phyloP scores from a whole-genome alignment of 768 basidiomycete species.

The Podaxis sp. region DNA sequence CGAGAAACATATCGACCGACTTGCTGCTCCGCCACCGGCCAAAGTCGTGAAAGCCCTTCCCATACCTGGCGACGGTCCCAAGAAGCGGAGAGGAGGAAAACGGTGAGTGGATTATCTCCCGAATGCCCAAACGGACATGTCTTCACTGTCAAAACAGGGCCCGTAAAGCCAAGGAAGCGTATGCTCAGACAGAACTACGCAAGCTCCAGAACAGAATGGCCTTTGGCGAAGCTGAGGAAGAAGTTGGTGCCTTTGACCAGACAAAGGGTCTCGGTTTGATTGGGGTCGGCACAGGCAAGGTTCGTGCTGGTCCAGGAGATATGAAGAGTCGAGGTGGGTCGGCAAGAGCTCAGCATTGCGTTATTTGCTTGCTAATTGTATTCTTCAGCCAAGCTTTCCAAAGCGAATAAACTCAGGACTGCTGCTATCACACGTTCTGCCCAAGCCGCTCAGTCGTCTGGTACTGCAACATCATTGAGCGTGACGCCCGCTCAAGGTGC shows the following conservation, averaged over 20 bases:
- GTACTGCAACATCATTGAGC: slow-evolving; percentile 87
- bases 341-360: neutral
- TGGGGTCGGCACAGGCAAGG: slow-evolving; percentile 81
- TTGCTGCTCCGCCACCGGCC: slow-evolving; percentile 91
- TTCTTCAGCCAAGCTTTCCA: slow-evolving; percentile 85
- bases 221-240: slow-evolving; percentile 94
- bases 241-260: slow-evolving; percentile 95
- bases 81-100: slow-evolving; percentile 94
- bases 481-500: slow-evolving; percentile 95
- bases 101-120: slow-evolving; percentile 47
- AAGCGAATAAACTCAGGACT: slow-evolving; percentile 88
- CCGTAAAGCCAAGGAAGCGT: slow-evolving; percentile 97
- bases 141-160: slow-evolving; percentile 50
- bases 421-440: slow-evolving; percentile 80
- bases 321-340: slow-evolving; percentile 84
- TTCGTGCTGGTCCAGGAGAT: slow-evolving; percentile 85
- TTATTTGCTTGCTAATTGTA: neutral
- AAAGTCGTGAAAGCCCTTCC: slow-evolving; percentile 94
- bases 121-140: neutral
- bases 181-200: slow-evolving; percentile 93
- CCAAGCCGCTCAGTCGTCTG: slow-evolving; percentile 61
- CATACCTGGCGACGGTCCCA: slow-evolving; percentile 91
- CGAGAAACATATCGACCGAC: slow-evolving; percentile 88
- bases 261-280: slow-evolving; percentile 99
- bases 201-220: slow-evolving; percentile 97